Evolutionary conservation across 164 flowering plant genomes (phyloP), one percentile per base, ranked within the genome.

Genomic region (Pachysandra terminalis): DNA sequence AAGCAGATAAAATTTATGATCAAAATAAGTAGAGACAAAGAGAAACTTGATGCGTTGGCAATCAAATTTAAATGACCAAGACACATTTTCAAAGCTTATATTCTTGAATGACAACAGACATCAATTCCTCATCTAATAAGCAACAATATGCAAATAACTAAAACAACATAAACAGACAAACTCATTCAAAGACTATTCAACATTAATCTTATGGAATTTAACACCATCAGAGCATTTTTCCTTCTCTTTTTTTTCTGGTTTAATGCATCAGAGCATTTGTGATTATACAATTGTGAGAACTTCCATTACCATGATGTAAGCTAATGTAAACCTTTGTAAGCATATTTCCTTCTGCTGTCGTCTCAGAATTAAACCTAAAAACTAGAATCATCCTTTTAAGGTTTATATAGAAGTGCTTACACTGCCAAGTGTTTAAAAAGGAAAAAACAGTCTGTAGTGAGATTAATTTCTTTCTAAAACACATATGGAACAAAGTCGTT

Each of bases 1-100:
- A 71, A 59, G 28, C 58, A 70, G 54, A 66, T 26, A 54, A 10
- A 26, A 32, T 58, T 27, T 24, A 73, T 22, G 2, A 37, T 66
- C 23, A 55, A 41, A 54, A 26, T 24, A 56, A 41, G 56, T 56
- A 35, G 45, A 7, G 19, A 66, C 15, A 59, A 51, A n/a, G 23
- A 28, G 45, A 54, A 53, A 53, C 49, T 52, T 40, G 16, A 7
- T 59, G 61, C 9, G 40, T 16, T n/a, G 9, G 10, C 8, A 13
- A 16, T 55, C 21, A 28, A 49, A 57, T 16, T 1, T 26, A 19
- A 32, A 52, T 0, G 25, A 12, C 24, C 9, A 32, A 21, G 26
- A 23, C 37, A 51, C 14, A 32, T 32, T 3, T 32, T 32, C 37
- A 32, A 32, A 32, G 37, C 3, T 32, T 32, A 7, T 32, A 32